Percentiles rank a stretch among this genome's conserved stretches.
Conservation (phyloP, 2,329 filamentous ascomycete genomes). For the Penicillium sp. region DNA sequence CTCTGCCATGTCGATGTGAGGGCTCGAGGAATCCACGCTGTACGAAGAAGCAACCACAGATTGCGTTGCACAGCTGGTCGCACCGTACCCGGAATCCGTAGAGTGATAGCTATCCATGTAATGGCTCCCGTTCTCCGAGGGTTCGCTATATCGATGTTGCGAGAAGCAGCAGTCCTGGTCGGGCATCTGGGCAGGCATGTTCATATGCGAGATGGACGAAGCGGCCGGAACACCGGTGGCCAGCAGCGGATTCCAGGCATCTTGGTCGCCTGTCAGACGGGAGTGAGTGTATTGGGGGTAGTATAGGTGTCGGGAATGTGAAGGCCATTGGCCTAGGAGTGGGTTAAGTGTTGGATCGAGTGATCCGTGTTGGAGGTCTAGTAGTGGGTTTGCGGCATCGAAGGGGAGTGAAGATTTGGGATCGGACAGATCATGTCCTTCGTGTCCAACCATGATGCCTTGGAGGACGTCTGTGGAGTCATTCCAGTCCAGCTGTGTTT, state of each 20-base stretch:
- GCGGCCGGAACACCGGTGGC: constrained; percentile 27
- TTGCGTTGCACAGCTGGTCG: constrained; percentile 29
- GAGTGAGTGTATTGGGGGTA: constrained; percentile 23
- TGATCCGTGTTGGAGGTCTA: constrained; percentile 27
- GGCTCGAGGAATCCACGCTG: constrained; percentile 32
- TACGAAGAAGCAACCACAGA: constrained; percentile 33
- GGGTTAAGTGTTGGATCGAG: constrained; percentile 13
- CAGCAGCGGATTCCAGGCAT: constrained; percentile 37
- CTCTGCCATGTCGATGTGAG: constrained; percentile 25
- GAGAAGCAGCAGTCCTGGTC: constrained; percentile 28
- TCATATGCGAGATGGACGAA: constrained; percentile 21
- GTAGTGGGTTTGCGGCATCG: constrained; percentile 23
- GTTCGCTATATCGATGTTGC: constrained; percentile 28
- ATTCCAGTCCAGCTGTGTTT: constrained; percentile 21
- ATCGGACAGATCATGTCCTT: constrained; percentile 7
- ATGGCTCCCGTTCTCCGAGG: constrained; percentile 37
- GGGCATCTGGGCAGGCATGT: constrained; percentile 16
- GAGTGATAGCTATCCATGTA: constrained; percentile 30
- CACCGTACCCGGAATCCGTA: constrained; percentile 41
- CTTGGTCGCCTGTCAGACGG: constrained; percentile 25
- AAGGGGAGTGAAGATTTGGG: constrained; percentile 11
- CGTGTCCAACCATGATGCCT: constrained; percentile 29
- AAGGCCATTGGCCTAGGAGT: constrained; percentile 25
- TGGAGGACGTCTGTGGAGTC: constrained; percentile 34
- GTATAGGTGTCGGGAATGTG: constrained; percentile 21